Evolutionary conservation across 164 flowering plant species (phyloP).

Genomic region (grape (Vitis vinifera)): ASM3070453v1 NC_081811.1:29035001-29035500

Average conservation of each 20-base stretch:
- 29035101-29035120: constrained; percentile 38
- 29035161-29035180: constrained; percentile 36
- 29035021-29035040: too few species aligned
- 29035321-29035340: constrained; percentile 28
- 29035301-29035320: constrained; percentile 32
- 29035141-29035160: constrained; percentile 30
- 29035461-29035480: constrained; percentile 8
- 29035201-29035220: constrained; percentile 34
- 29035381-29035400: constrained; percentile 11
- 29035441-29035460: constrained; percentile 20
- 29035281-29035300: constrained; percentile 35
- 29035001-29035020: too few species aligned
- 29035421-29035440: constrained; percentile 22
- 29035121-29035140: constrained; percentile 24
- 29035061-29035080: constrained; percentile 42
- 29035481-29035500: neutral
- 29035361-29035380: constrained; percentile 16
- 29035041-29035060: constrained; percentile 31
- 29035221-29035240: constrained; percentile 35
- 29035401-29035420: constrained; percentile 21
- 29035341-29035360: constrained; percentile 25
- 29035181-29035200: constrained; percentile 30
- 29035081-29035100: constrained; percentile 45
- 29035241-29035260: constrained; percentile 34
- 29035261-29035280: constrained; percentile 37